Evolutionary conservation across 768 basidiomycete species (phyloP), one percentile per base, ranked within the genome.

Genomic region (Sporobolomyces pararoseus): DNA sequence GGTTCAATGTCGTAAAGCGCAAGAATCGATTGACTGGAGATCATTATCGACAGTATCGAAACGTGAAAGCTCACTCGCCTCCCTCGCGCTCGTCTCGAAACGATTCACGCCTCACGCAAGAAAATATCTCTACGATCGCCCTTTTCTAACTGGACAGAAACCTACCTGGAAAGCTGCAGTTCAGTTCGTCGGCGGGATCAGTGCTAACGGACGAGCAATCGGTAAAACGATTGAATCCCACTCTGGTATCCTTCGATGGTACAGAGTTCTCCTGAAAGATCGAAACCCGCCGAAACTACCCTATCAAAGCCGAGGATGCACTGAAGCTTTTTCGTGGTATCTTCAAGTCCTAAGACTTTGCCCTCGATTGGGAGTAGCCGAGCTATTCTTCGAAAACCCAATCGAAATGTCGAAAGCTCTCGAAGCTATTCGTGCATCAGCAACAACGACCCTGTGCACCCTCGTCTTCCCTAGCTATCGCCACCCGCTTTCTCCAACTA

Each of bases 111-210:
- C 10, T 13, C 9, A 29, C 51, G 51, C 51, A 4, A 7, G 51
- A 29, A 21, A 52, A 52, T 21, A 52, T 21, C 51, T 52, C 51
- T 52, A 52, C 51, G 16, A 52, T 52, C 27, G 51, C 12, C 51
- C 51, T 7, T 34, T 52, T 47, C 51, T 25, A 13, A 4, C 51
- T 27, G 25, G 12, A n/a, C 49, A 21, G 9, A 23, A n/a, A n/a
- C n/a, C n/a, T n/a, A n/a, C 51, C 51, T 25, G 51, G 51, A n/a
- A 29, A 29, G 31, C 25, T 7, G 27, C 27, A 4, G n/a, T 7
- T 14, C 25, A 34, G 13, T 29, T 29, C 31, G 23, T 52, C 51
- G 51, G 31, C 12, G 23, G 16, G 4, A 7, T 52, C 51, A 9
- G 23, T 52, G 13, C 31, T n/a, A 25, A 29, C 7, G 23, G 27